phyloP scores from a whole-genome alignment of 495 filamentous ascomycete genomes.

The Penicillium argentinense region DNA sequence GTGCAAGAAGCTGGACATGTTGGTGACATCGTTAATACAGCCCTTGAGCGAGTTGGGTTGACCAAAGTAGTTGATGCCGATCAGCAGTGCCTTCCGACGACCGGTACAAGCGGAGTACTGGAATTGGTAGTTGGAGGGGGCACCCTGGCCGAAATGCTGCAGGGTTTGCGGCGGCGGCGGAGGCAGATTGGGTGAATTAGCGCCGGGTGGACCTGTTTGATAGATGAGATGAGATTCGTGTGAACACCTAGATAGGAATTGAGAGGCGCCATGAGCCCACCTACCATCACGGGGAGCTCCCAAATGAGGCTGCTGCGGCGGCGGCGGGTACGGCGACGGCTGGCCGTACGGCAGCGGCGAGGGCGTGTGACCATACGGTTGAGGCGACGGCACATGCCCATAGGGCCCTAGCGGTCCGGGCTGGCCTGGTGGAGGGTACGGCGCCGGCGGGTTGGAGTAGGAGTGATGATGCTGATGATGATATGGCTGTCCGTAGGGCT shows the following conservation, averaged over 20 bases:
- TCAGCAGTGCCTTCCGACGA: constrained; percentile 83
- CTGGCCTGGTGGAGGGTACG: not conserved
- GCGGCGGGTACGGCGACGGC: not conserved
- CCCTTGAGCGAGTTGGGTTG: constrained; percentile 85
- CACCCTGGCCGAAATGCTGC: constrained; percentile 71
- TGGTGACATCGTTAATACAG: constrained; percentile 97
- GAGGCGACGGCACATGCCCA: constrained; percentile 9
- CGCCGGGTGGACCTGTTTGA: constrained; percentile 8
- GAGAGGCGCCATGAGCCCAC: too few relatives aligned
- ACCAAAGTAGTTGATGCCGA: constrained; percentile 96
- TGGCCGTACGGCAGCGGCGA: constrained; percentile 13
- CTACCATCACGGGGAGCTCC: constrained; percentile 17
- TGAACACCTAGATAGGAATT: too few relatives aligned
- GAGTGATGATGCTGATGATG: not conserved
- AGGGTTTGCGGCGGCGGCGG: constrained; percentile 39
- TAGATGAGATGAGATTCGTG: constrained; percentile 2
- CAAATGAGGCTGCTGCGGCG: constrained; percentile 7
- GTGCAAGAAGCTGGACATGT: constrained; percentile 90
- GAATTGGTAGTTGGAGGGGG: constrained; percentile 76
- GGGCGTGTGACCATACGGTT: constrained; percentile 11
- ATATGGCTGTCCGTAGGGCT: constrained; percentile 14
- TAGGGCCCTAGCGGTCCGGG: constrained; percentile 10
- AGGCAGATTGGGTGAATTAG: constrained; percentile 25
- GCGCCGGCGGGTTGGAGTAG: not conserved
- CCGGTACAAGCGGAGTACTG: constrained; percentile 92